Evolutionary conservation across 179 eudicot genomes (phyloP), one percentile per base, ranked within the genome.

Genomic region (Beta corolliflora): DNA sequence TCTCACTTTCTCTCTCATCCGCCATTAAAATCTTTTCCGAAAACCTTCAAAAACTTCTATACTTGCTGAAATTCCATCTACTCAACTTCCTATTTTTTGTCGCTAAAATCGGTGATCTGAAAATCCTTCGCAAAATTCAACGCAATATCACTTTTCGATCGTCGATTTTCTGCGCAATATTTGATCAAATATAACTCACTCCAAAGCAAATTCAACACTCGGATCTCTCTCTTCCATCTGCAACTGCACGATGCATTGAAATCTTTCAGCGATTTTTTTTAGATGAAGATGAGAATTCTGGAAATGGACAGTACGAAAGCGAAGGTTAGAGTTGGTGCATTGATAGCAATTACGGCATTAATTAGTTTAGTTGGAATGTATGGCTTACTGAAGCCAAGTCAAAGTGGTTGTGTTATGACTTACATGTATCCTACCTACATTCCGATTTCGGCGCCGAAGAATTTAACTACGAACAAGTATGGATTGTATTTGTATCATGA

Each of bases 391-490:
- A 89, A 83, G 79, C 97, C 98, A 58, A 64, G 84, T 82, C 84
- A 91, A 36, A 94, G 92, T 87, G 97, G 97, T 13, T 97, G 99
- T 89, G 85, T 71, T 50, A 94, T 97, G 98, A 97, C 98, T 9
- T 97, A 94, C 77, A 94, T 97, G 99, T 97, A 94, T 80, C 99
- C 99, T 50, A 96, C 92, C 8, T 97, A 94, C 81, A 93, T 97
- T 71, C 99, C 99, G 44, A 86, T 94, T 29, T 79, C 94, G 29
- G 76, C 88, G 11, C 89, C 99, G 55, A 75, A 61, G 79, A 92
- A 92, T 81, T 80, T 85, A 25, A 85, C 99, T 61, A 83, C 93
- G 76, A 82, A 84, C 1, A 97, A 88, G 89, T 97, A 97, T 73
- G 95, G 97, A n/a, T 81, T 97, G 66, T 93, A 90, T 80, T 83